These are phyloP conservation scores for Prunus padus DNA, from an alignment of 306 rosid species.

Conservation along the genomic window DNA sequence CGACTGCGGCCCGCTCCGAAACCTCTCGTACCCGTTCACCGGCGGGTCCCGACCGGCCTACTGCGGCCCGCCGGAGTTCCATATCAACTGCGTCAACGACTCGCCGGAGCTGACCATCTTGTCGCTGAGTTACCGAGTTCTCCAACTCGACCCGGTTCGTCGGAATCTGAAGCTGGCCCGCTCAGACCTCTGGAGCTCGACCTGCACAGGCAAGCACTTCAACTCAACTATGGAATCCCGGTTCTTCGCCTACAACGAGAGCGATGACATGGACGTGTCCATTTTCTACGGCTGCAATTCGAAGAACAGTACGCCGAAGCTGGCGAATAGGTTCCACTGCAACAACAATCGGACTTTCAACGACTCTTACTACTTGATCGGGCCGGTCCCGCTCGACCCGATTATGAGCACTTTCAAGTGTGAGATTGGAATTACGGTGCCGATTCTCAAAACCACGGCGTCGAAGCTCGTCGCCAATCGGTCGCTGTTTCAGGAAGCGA, in stretches of 20 bases:
- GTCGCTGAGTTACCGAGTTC: constrained; percentile 39
- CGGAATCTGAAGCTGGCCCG: constrained; percentile 40
- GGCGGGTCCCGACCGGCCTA: constrained; percentile 39
- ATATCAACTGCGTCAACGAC: constrained; percentile 29
- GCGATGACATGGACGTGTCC: constrained; percentile 41
- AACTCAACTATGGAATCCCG: constrained; percentile 34
- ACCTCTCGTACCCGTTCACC: constrained; percentile 56
- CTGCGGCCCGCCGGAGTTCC: constrained; percentile 59
- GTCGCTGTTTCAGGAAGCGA: constrained; percentile 39
- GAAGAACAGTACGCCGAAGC: neutral
- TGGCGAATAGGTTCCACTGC: constrained; percentile 39
- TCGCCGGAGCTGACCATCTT: constrained; percentile 34
- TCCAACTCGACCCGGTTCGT: constrained; percentile 22
- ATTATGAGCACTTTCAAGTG: constrained; percentile 27
- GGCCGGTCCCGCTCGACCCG: constrained; percentile 51
- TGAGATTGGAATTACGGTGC: constrained; percentile 22
- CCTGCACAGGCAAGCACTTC: constrained; percentile 27
- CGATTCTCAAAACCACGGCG: constrained; percentile 36
- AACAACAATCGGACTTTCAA: neutral
- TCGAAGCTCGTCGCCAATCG: constrained; percentile 17
- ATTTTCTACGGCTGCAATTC: constrained; percentile 39
- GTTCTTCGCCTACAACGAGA: constrained; percentile 22
- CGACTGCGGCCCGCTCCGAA: constrained; percentile 47
- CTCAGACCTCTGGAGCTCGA: constrained; percentile 57
- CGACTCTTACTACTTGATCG: constrained; percentile 48